These are phyloP conservation scores for Erythrophleum ivorense DNA, from an alignment of 331 rosid species.

Conservation along the genomic window DNA sequence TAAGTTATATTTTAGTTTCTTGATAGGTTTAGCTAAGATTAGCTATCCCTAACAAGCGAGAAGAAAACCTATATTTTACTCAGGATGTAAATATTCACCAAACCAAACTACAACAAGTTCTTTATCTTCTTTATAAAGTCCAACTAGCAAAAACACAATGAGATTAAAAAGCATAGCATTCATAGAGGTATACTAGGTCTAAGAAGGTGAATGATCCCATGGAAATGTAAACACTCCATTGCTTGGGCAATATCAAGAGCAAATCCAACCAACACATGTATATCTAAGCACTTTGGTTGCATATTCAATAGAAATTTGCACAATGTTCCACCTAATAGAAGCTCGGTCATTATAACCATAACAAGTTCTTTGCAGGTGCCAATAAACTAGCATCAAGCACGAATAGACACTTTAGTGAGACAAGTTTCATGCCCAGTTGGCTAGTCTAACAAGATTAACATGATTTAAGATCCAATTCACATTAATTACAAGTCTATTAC, in stretches of 20 bases:
- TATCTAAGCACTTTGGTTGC: constrained; percentile 87
- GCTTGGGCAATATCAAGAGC: constrained; percentile 96
- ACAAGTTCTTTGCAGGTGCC: constrained; percentile 96
- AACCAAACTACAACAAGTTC: constrained; percentile 8
- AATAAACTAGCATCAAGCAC: constrained; percentile 68
- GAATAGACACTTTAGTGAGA: constrained; percentile 35
- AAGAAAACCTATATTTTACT: constrained; percentile 19
- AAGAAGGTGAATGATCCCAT: constrained; percentile 91
- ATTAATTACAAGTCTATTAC: constrained; percentile 1
- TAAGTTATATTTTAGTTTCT: constrained; percentile 11
- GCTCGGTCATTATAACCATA: constrained; percentile 97
- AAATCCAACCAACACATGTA: constrained; percentile 72
- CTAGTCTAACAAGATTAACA: constrained; percentile 18
- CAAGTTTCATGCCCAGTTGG: not conserved
- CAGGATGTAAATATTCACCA: constrained; percentile 9
- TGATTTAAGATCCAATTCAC: constrained; percentile 14
- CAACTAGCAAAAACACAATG: constrained; percentile 4
- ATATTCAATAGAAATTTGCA: constrained; percentile 80
- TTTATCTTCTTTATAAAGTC: constrained; percentile 3
- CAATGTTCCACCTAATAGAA: constrained; percentile 86
- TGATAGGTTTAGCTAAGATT: constrained; percentile 25
- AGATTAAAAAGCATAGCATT: constrained; percentile 31
- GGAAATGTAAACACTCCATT: constrained; percentile 91
- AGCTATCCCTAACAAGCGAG: constrained; percentile 18
- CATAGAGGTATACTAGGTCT: constrained; percentile 73